phyloP scores from a whole-genome alignment of 371 early-diverging fungal genomes.

The Apophysomyces ossiformis region DNA sequence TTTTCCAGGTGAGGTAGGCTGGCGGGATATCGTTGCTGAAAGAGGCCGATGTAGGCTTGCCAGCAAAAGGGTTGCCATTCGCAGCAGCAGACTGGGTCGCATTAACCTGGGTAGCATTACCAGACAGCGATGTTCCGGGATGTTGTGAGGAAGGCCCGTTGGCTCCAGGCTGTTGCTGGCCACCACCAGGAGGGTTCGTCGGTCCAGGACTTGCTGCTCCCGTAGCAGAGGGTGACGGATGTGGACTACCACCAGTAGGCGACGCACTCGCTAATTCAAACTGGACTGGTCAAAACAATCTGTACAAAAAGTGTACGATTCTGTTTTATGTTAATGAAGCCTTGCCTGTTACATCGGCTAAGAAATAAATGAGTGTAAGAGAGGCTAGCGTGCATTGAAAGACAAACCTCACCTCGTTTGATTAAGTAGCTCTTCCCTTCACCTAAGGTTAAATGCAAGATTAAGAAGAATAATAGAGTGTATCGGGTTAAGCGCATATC shows the following conservation, averaged over 20 bases:
- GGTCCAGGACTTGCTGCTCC: not conserved
- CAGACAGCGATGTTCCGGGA: constrained; percentile 14
- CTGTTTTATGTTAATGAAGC: not conserved
- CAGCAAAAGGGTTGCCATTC: constrained; percentile 39
- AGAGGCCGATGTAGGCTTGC: constrained; percentile 45
- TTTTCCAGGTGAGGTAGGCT: constrained; percentile 53
- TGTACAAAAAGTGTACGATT: not conserved
- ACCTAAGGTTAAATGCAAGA: not conserved
- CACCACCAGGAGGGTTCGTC: constrained; percentile 1
- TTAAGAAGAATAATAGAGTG: not conserved
- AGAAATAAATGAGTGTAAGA: not conserved
- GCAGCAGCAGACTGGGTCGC: constrained; percentile 30
- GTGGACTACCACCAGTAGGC: not conserved
- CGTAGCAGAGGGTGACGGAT: not conserved
- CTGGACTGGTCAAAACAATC: not conserved
- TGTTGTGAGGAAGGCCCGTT: constrained; percentile 2
- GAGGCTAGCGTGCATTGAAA: not conserved
- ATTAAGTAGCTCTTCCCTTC: not conserved
- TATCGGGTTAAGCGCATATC: not conserved
- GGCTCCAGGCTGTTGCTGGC: not conserved
- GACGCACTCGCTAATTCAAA: constrained; percentile 2
- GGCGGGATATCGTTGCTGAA: constrained; percentile 46
- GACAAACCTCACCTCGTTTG: not conserved
- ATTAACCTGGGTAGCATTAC: constrained; percentile 31
- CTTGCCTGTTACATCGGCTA: constrained; percentile 10